phyloP scores from a whole-genome alignment of 1,284 basidiomycete species.

The Melampsora larici-populina region DNA sequence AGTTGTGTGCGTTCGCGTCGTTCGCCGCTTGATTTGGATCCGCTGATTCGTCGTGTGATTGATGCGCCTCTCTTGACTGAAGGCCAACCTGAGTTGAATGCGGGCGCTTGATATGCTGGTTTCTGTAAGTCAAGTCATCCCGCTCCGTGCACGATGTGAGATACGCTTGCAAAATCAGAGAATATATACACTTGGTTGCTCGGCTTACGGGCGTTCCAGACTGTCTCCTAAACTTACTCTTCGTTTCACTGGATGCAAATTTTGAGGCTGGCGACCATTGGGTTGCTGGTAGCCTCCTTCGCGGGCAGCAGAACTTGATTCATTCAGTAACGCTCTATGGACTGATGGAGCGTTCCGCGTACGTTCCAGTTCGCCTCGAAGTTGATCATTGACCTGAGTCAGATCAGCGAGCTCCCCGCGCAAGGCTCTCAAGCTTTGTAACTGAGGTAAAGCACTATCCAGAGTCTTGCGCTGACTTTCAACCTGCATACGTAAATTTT shows the following conservation, averaged over 20 bases:
- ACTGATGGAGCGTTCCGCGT: neutral
- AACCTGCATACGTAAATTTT: conserved; percentile 17
- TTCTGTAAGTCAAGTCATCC: neutral
- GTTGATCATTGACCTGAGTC: neutral
- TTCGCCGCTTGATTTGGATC: neutral
- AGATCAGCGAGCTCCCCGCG: neutral
- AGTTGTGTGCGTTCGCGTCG: neutral
- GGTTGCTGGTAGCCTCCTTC: neutral
- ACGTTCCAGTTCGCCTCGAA: neutral
- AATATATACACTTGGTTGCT: neutral
- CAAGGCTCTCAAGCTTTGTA: neutral
- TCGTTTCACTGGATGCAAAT: neutral
- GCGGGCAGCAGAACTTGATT: neutral
- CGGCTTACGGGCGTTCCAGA: neutral
- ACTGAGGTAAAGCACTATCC: neutral
- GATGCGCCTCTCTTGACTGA: neutral
- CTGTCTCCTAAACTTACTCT: neutral
- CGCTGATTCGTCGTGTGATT: neutral
- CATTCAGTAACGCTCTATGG: neutral
- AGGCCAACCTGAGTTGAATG: neutral
- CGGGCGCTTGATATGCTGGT: neutral
- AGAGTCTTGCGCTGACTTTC: conserved; percentile 8
- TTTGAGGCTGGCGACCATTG: neutral
- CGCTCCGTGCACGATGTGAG: neutral
- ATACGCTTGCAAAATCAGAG: neutral